Evolutionary conservation across 345 rosid species (phyloP).

Genomic region (Pseudoturritis turrita): DNA sequence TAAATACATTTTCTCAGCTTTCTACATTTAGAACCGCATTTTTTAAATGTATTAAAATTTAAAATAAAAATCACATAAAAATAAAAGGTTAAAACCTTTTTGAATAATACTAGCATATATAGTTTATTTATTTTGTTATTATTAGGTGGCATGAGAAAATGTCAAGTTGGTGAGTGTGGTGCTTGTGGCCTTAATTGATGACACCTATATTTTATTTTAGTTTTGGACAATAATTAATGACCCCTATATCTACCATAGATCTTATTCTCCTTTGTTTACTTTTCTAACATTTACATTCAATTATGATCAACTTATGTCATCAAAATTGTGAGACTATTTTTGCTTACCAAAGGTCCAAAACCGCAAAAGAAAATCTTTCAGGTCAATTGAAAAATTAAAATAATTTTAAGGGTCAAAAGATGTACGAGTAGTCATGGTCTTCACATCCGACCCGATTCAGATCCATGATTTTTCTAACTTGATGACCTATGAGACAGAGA

Average conservation of each 20-base stretch:
- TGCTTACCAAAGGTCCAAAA: too few species aligned
- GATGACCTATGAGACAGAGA: too few species aligned
- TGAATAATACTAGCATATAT: background rate
- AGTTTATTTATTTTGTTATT: background rate
- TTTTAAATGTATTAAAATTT: too few species aligned
- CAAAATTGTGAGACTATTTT: too few species aligned
- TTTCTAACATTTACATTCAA: background rate
- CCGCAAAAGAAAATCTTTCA: too few species aligned
- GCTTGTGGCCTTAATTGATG: background rate
- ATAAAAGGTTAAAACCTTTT: too few species aligned
- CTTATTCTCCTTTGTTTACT: background rate
- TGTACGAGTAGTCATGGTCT: background rate
- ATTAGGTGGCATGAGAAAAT: constrained; percentile 13
- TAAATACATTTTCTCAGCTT: too few species aligned
- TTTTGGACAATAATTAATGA: background rate
- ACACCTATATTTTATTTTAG: background rate
- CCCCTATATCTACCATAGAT: background rate
- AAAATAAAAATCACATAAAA: too few species aligned
- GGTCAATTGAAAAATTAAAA: background rate
- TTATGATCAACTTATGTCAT: background rate
- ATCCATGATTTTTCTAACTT: too few species aligned
- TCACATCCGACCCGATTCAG: too few species aligned
- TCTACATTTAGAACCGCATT: too few species aligned
- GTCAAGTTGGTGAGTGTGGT: constrained; percentile 12
- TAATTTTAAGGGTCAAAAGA: background rate